These are phyloP conservation scores for Gracilariopsis chorda DNA, from an alignment of 23 red algal genomes.

Conservation along the genomic window DNA sequence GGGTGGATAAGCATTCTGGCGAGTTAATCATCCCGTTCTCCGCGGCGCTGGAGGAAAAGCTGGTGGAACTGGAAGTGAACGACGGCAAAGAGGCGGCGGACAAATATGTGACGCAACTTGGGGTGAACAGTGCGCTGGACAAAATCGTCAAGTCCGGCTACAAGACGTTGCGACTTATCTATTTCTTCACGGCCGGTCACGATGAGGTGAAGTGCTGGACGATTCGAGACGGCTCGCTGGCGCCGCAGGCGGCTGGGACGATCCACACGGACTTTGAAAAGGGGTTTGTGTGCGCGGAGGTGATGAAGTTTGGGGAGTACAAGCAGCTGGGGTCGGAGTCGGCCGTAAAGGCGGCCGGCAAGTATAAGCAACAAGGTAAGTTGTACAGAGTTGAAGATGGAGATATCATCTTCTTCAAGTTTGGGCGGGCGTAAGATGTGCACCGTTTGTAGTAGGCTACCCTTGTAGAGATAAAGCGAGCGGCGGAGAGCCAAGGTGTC, in stretches of 20 bases:
- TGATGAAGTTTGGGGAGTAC: constrained; percentile 84
- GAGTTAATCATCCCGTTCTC: constrained; percentile 88
- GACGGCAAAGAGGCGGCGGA: constrained; percentile 45
- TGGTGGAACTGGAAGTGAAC: constrained; percentile 73
- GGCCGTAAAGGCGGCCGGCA: constrained; percentile 86
- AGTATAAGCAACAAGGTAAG: constrained; percentile 97
- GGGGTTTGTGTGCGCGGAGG: constrained; percentile 95
- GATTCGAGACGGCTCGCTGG: constrained; percentile 77
- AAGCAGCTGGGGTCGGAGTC: constrained; percentile 73
- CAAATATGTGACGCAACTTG: constrained; percentile 55
- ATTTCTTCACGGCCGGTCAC: constrained; percentile 95
- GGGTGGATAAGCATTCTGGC: constrained; percentile 84
- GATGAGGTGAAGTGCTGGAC: constrained; percentile 98
- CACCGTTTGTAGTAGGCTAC: too few species aligned
- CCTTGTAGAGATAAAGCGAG: too few species aligned
- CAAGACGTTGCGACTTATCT: constrained; percentile 76
- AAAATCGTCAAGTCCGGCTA: constrained; percentile 85
- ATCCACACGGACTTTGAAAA: constrained; percentile 99
- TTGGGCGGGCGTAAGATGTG: constrained; percentile 36
- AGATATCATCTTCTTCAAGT: constrained; percentile 93
- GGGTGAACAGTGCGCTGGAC: constrained; percentile 49
- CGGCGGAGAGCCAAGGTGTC: too few species aligned
- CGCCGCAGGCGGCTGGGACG: constrained; percentile 95
- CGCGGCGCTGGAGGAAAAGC: constrained; percentile 70
- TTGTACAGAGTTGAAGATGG: constrained; percentile 85